Percentiles rank a stretch among this genome's conserved stretches.
Evolutionary conservation across 129 eudicot genomes (phyloP).

Genomic region (Pseudognaphalium luteoalbum): DNA sequence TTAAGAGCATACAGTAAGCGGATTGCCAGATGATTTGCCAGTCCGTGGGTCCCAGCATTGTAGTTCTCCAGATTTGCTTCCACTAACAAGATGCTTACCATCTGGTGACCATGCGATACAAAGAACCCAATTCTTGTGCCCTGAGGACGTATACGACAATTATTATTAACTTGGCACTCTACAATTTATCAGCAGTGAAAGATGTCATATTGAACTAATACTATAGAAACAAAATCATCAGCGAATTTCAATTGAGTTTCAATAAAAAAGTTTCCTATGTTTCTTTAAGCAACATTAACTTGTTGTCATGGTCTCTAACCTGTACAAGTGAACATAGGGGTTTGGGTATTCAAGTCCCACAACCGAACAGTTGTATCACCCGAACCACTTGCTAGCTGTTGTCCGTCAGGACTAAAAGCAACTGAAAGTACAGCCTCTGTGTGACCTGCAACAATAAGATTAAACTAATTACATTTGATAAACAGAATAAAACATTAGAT

Average conservation of each 20-base stretch:
- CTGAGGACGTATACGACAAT: constrained; percentile 31
- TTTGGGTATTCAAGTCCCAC: constrained; percentile 97
- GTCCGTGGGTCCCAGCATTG: constrained; percentile 87
- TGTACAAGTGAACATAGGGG: constrained; percentile 88
- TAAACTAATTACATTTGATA: background rate
- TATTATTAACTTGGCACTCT: background rate
- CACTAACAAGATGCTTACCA: constrained; percentile 90
- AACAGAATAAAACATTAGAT: background rate
- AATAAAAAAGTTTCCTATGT: background rate
- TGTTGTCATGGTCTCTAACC: constrained; percentile 43
- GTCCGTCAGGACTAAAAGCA: constrained; percentile 95
- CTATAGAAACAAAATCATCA: too few species aligned
- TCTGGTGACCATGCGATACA: constrained; percentile 99
- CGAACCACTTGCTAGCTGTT: constrained; percentile 94
- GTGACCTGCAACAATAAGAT: constrained; percentile 58
- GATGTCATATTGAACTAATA: too few species aligned
- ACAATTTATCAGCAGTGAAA: background rate
- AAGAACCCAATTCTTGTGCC: constrained; percentile 98
- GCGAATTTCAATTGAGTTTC: too few species aligned
- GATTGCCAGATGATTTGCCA: constrained; percentile 73
- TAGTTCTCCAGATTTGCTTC: constrained; percentile 96
- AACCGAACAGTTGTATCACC: constrained; percentile 96
- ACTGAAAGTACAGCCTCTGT: constrained; percentile 97
- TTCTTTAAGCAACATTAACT: constrained; percentile 13
- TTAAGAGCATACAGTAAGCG: constrained; percentile 53